Evolutionary conservation across 257 asterid species (phyloP), one percentile per base, ranked within the genome.

Genomic region (Scutellaria galericulata): DNA sequence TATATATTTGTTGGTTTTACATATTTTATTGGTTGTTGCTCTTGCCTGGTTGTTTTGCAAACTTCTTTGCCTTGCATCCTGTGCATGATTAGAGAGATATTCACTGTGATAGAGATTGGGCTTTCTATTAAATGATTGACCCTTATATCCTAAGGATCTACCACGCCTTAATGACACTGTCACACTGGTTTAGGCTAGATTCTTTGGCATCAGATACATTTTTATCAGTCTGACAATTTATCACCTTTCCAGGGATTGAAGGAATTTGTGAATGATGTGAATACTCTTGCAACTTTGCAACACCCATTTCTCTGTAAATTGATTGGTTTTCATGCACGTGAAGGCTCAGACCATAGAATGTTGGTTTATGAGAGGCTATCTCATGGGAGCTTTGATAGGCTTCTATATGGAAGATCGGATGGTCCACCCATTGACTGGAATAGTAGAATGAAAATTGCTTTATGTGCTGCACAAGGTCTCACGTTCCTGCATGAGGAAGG

Each of bases 341-440:
- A 93, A 81, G 89, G 87, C 73, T 89, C 98, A 9, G 97, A 86
- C 24, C 79, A 66, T 44, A 85, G 92, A 82, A 93, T 93, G 96
- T 79, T 93, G 83, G 95, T 93, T 50, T 93, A 90, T 69, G 98
- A 93, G 81, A 81, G 92, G 83, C 83, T 90, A 66, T 90, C 79
- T 52, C 95, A 93, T 68, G 98, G 98, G 74, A 90, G 97, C 82
- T 86, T 93, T 68, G 98, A 93, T 82, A 77, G 89, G 79, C 88
- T 90, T 72, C 81, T 93, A 27, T 88, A 84, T 83, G 95, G 98
- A 76, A 89, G 97, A 78, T 85, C 96, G 12, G 93, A 89, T 68
- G 97, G 97, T 68, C 97, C 98, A 11, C 98, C 98, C 6, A 81
- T 89, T 35, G 98, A 93, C 79, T 93, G 98, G 98, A 93, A 89